Conservation (phyloP, 345 rosid genomes). For the Murraya koenigii region DNA sequence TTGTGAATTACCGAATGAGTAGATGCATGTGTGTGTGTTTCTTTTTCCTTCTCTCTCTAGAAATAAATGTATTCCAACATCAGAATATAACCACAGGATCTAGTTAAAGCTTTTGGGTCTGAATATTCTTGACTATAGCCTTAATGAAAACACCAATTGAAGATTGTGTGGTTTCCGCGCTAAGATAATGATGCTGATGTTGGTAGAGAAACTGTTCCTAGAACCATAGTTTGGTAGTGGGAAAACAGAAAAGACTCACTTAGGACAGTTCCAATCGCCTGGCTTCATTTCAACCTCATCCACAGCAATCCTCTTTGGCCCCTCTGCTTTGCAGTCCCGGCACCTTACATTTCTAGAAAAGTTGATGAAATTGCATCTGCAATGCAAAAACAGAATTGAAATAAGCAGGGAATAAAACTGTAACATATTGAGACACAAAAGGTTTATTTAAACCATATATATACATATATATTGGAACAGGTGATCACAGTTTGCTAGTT, state of each 20-base stretch:
- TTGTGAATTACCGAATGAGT: not conserved
- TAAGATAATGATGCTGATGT: not conserved
- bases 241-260: constrained; percentile 34
- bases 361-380: constrained; percentile 68
- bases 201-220: not conserved
- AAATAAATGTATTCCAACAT: not conserved
- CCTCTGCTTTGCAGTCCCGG: constrained; percentile 60
- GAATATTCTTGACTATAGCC: not conserved
- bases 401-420: not conserved
- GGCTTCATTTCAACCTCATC: constrained; percentile 58
- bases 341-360: constrained; percentile 61
- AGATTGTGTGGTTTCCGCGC: not conserved
- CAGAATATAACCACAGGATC: not conserved
- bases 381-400: constrained; percentile 13
- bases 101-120: not conserved
- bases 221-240: not conserved
- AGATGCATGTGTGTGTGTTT: too few species aligned
- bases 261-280: constrained; percentile 79
- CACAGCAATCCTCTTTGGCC: constrained; percentile 42
- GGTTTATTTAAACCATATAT: not conserved
- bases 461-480: not conserved
- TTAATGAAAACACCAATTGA: not conserved
- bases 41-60: not conserved
- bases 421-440: not conserved
- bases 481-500: not conserved